Conservation (phyloP, 164 flowering plant genomes). For the Vitis vinifera region DNA sequence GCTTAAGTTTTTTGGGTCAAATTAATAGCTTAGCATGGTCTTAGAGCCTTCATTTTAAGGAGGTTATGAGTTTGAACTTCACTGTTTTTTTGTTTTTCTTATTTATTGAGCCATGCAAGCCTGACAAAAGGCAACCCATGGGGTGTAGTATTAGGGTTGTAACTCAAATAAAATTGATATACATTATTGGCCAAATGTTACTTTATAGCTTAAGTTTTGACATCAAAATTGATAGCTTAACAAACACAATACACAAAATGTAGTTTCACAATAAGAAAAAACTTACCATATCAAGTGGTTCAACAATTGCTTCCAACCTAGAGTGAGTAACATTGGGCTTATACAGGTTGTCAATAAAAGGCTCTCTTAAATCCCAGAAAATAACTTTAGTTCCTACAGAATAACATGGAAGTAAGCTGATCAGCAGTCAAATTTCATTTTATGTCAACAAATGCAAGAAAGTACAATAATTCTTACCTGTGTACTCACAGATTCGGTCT, state of each 20-base stretch:
- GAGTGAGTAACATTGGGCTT: conserved; percentile 78
- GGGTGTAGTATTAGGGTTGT: too few relatives aligned
- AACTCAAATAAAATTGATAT: too few relatives aligned
- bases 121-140: too few relatives aligned
- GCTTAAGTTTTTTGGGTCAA: too few relatives aligned
- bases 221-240: too few relatives aligned
- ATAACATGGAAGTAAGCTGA: conserved; percentile 9
- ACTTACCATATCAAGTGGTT: conserved; percentile 85
- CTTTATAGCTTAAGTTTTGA: background rate
- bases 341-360: conserved; percentile 77
- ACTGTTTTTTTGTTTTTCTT: too few relatives aligned
- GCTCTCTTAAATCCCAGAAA: conserved; percentile 93
- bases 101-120: too few relatives aligned
- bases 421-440: conserved; percentile 1
- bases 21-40: too few relatives aligned
- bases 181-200: background rate
- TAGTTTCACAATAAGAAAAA: background rate
- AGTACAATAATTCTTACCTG: conserved; percentile 45
- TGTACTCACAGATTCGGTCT: conserved; percentile 85
- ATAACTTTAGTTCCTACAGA: conserved; percentile 83
- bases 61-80: too few relatives aligned
- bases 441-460: background rate
- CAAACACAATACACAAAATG: background rate
- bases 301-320: conserved; percentile 80
- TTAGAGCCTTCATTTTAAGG: too few relatives aligned